A percentile compares a stretch with the other conserved stretches of the same genome.
These are phyloP conservation scores for Bruguiera hainesii DNA, from an alignment of 441 rosid species.

Conservation along the genomic window DNA sequence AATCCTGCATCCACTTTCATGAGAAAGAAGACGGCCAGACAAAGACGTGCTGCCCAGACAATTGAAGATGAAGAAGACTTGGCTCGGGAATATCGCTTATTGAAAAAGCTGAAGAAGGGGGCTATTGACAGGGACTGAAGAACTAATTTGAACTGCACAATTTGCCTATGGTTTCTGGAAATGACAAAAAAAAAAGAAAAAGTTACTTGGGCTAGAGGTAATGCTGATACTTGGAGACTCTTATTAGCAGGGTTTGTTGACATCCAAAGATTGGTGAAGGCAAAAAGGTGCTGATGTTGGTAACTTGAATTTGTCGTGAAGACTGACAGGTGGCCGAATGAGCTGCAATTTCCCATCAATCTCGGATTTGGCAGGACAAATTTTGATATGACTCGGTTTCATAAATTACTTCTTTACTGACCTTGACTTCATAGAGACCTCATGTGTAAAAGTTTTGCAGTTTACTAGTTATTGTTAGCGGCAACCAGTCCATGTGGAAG, in stretches of 20 bases:
- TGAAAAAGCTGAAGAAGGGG: slow-evolving; percentile 68
- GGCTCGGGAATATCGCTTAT: slow-evolving; percentile 62
- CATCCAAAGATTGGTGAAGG: too few relatives aligned
- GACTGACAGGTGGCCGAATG: not conserved
- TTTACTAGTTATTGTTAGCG: too few relatives aligned
- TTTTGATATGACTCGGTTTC: not conserved
- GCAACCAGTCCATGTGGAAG: too few relatives aligned
- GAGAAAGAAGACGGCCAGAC: slow-evolving; percentile 85
- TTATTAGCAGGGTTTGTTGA: too few relatives aligned
- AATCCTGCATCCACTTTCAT: slow-evolving; percentile 26
- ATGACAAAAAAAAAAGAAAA: too few relatives aligned
- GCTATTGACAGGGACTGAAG: slow-evolving; percentile 68
- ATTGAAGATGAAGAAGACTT: slow-evolving; percentile 76
- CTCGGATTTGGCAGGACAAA: not conserved
- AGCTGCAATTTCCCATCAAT: not conserved
- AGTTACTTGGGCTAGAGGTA: too few relatives aligned
- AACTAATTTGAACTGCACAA: slow-evolving; percentile 37
- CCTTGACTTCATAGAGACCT: not conserved
- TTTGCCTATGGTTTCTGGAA: not conserved
- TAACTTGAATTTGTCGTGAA: too few relatives aligned
- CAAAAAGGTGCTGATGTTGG: too few relatives aligned
- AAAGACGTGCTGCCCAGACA: slow-evolving; percentile 75
- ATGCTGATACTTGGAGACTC: too few relatives aligned
- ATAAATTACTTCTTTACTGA: not conserved
- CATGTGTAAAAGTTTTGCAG: not conserved